Evolutionary conservation across 768 basidiomycete genomes (phyloP).

Genomic region (Cystofilobasidium bisporidii): DNA sequence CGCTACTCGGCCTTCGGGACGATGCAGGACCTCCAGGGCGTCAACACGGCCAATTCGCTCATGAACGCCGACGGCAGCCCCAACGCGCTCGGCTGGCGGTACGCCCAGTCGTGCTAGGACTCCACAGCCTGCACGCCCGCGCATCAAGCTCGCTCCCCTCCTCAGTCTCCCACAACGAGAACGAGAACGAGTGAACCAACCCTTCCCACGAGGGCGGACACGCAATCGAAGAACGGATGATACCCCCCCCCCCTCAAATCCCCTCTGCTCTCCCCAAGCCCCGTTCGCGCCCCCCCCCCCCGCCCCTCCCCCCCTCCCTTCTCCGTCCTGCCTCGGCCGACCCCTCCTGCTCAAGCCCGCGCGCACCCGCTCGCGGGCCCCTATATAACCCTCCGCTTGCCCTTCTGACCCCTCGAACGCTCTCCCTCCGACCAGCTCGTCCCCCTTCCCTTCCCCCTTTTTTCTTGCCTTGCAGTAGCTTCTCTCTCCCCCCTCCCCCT

Average conservation of each 20-base stretch:
- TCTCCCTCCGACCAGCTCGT: background rate
- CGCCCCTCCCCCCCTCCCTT: background rate
- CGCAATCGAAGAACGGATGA: too few species aligned
- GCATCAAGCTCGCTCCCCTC: too few species aligned
- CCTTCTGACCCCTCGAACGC: background rate
- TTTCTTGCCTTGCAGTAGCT: too few species aligned
- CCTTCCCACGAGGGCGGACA: too few species aligned
- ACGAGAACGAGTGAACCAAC: too few species aligned
- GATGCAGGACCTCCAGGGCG: slow-evolving; percentile 27
- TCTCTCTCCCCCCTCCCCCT: too few species aligned
- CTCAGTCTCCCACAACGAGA: too few species aligned
- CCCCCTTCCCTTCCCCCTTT: background rate
- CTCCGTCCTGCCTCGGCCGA: background rate
- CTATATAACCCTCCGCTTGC: background rate
- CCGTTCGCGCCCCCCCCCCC: too few species aligned
- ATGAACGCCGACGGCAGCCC: slow-evolving; percentile 12
- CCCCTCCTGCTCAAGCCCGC: background rate
- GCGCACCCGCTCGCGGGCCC: background rate
- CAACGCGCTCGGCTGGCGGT: slow-evolving; percentile 8
- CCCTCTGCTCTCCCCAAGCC: too few species aligned
- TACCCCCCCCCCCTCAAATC: too few species aligned
- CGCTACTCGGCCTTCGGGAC: slow-evolving; percentile 25
- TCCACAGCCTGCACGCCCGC: background rate
- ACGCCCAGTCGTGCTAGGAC: slow-evolving; percentile 9
- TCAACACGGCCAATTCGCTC: slow-evolving; percentile 24